phyloP scores from a whole-genome alignment of 2,329 filamentous ascomycete genomes.

The Cordyceps cicadae region DNA sequence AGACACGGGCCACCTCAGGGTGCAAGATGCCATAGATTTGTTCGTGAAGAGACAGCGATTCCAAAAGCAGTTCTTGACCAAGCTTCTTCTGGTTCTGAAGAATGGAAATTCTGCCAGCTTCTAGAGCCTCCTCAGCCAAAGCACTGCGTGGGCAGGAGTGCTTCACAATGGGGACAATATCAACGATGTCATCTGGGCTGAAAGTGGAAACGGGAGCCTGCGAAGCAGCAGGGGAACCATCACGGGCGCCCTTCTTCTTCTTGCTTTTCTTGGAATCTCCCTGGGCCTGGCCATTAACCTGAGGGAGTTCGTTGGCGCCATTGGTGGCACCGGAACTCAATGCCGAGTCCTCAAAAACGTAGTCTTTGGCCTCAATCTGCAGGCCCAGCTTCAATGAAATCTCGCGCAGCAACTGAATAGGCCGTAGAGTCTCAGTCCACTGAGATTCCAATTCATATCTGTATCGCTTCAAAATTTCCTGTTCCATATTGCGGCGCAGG shows the following conservation, averaged over 20 bases:
- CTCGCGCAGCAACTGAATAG: conserved; percentile 81
- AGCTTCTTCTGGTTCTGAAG: conserved; percentile 92
- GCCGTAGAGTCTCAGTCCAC: conserved; percentile 61
- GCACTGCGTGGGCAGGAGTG: conserved; percentile 86
- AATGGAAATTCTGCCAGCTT: conserved; percentile 93
- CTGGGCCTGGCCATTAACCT: conserved; percentile 33
- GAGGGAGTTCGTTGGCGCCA: conserved; percentile 25
- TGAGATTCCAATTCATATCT: conserved; percentile 61
- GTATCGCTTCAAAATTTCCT: conserved; percentile 66
- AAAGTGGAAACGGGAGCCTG: conserved; percentile 47
- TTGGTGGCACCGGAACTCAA: conserved; percentile 21
- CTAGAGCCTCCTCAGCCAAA: conserved; percentile 88
- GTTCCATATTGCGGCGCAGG: conserved; percentile 60
- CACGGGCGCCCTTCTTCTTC: conserved; percentile 54
- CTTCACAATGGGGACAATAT: conserved; percentile 90
- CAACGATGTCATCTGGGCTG: conserved; percentile 74
- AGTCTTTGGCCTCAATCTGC: conserved; percentile 68
- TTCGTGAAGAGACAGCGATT: conserved; percentile 91
- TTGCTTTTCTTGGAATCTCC: conserved; percentile 49
- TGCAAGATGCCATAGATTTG: conserved; percentile 98
- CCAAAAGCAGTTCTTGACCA: conserved; percentile 89
- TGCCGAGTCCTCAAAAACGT: conserved; percentile 24
- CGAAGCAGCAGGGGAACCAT: conserved; percentile 42
- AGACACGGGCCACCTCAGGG: conserved; percentile 89
- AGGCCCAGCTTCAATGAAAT: conserved; percentile 81